Percentiles rank a stretch among this genome's conserved stretches.
phyloP scores from a whole-genome alignment of 2,329 filamentous ascomycete species.

The Sporothrix inflata region DNA sequence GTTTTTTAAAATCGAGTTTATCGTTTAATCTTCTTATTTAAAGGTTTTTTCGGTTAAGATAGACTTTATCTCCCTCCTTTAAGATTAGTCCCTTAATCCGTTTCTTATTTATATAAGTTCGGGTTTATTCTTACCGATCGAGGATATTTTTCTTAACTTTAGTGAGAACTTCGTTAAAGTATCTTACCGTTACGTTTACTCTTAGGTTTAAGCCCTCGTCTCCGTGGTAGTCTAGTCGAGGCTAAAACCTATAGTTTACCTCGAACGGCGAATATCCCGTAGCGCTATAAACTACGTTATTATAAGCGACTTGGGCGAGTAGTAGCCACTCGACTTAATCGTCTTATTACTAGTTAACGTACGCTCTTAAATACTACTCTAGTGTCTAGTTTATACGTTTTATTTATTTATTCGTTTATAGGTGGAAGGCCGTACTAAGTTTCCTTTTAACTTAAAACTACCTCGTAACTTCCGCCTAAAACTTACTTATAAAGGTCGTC shows the following conservation, averaged over 20 bases:
- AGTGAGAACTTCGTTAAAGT: neutral
- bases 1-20: neutral
- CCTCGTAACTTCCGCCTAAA: neutral
- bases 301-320: neutral
- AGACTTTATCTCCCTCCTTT: neutral
- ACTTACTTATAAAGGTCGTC: neutral
- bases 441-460: neutral
- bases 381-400: neutral
- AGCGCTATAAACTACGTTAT: neutral
- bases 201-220: neutral
- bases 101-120: neutral
- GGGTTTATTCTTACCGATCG: neutral
- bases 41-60: neutral
- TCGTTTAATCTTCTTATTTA: neutral
- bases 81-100: conserved; percentile 9
- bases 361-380: neutral
- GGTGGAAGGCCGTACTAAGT: neutral
- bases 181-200: neutral
- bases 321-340: neutral
- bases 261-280: neutral
- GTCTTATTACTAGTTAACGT: neutral
- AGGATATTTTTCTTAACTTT: neutral
- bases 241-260: neutral
- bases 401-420: neutral
- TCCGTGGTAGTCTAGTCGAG: neutral